Evolutionary conservation across 2,329 filamentous ascomycete genomes (phyloP), one percentile per base, ranked within the genome.

Genomic region (Hymenoscyphus fraxineus): DNA sequence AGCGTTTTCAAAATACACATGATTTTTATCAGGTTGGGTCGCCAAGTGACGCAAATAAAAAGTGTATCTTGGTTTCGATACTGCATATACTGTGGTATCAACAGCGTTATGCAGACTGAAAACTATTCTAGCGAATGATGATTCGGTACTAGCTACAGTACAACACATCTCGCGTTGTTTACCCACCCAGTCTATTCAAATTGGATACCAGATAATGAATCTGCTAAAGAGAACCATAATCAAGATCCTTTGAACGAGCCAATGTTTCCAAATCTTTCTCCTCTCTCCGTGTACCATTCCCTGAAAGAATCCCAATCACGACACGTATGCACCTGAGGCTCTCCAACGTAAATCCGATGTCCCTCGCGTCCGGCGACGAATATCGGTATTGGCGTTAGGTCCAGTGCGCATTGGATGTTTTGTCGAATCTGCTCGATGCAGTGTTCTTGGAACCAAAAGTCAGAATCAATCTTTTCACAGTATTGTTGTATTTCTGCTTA

Each of bases 1-100:
- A 44, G 93, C 93, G 61, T 94, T 98, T 63, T 73, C 73, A 27
- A 76, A 75, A 67, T 73, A 73, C 54, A 62, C 47, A 61, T 70
- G 51, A 68, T 32, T 9, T n/a, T 10, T 13, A 6, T 51, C 22
- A 22, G 22, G 3, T 54, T 10, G 7, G 27, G n/a, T 19, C 3
- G 47, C 47, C 19, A 22, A 27, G 19, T 22, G 47, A 54, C 19
- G 19, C n/a, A 27, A 54, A 54, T 31, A 27, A 19, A 54, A 10
- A 6, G 35, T 35, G 19, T 54, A 54, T 54, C 22, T 54, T 27
- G 15, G 19, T 27, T 54, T 54, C 19, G 22, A 54, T 54, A 54
- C 19, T 9, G 6, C 47, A 54, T 19, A 54, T 22, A 12, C 22
- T 27, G 47, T 35, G 47, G 9, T 22, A 54, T 54, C 19, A 27